Evolutionary conservation across 2,329 filamentous ascomycete genomes (phyloP).

Genomic region (Hypoxylon rubiginosum): DNA sequence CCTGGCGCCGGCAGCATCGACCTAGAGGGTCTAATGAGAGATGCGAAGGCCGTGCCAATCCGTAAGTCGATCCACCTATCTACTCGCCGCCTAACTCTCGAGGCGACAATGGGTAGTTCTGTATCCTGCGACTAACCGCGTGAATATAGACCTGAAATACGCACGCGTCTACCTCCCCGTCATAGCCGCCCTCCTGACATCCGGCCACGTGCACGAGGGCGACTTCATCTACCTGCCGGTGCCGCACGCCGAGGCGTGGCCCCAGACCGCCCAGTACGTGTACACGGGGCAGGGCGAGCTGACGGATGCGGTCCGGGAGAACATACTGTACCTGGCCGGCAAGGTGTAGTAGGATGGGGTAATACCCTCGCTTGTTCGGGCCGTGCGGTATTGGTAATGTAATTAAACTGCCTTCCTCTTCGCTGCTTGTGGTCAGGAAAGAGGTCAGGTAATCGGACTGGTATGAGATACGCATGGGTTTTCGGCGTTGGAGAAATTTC

Average conservation of each 20-base stretch:
- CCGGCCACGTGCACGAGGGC: slow-evolving; percentile 63
- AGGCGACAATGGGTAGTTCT: background rate
- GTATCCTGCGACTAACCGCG: slow-evolving; percentile 1
- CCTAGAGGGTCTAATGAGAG: slow-evolving; percentile 45
- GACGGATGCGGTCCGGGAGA: slow-evolving; percentile 63
- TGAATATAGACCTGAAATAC: slow-evolving; percentile 60
- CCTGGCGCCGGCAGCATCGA: slow-evolving; percentile 37
- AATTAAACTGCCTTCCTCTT: background rate
- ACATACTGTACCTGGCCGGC: slow-evolving; percentile 69
- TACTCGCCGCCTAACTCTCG: background rate
- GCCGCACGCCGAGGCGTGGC: slow-evolving; percentile 69
- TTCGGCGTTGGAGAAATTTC: background rate
- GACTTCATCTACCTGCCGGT: slow-evolving; percentile 70
- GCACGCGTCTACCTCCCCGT: slow-evolving; percentile 65
- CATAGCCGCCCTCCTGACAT: slow-evolving; percentile 67
- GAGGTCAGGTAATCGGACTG: background rate
- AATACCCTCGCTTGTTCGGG: too few relatives aligned
- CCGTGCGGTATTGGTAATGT: too few relatives aligned
- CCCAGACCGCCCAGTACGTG: slow-evolving; percentile 66
- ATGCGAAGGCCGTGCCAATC: slow-evolving; percentile 58
- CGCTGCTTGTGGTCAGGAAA: background rate
- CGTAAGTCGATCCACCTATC: slow-evolving; percentile 58
- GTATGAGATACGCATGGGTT: background rate
- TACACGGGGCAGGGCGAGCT: slow-evolving; percentile 65
- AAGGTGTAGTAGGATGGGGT: slow-evolving; percentile 55